Conservation (phyloP, 2,329 filamentous ascomycete genomes). For the Aspergillus glaucus region DNA sequence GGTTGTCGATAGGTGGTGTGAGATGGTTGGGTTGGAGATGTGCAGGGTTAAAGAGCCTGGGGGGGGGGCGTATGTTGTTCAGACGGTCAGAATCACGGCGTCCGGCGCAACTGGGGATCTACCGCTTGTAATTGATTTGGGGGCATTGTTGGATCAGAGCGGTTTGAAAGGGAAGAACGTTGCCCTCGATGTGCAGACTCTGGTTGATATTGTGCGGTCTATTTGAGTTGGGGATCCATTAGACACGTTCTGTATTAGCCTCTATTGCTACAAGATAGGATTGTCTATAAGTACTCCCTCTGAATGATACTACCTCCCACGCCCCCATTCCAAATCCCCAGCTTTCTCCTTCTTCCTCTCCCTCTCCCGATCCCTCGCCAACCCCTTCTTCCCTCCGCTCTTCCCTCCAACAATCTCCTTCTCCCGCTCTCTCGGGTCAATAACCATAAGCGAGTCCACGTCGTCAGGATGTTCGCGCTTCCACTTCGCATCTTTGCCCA, state of each 20-base stretch:
- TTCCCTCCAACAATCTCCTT: conserved; percentile 60
- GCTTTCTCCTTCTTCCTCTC: conserved; percentile 30
- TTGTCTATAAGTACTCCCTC: too few species aligned
- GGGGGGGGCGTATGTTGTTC: too few species aligned
- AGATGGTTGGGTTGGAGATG: neutral
- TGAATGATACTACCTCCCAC: conserved; percentile 4
- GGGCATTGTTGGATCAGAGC: too few species aligned
- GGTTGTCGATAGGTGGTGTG: neutral
- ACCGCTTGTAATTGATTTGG: too few species aligned
- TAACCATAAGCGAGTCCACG: conserved; percentile 63
- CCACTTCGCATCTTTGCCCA: conserved; percentile 87
- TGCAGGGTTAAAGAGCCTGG: neutral
- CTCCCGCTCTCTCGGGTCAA: conserved; percentile 81
- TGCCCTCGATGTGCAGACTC: too few species aligned
- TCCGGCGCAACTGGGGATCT: too few species aligned
- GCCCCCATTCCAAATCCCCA: conserved; percentile 33
- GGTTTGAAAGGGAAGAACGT: too few species aligned
- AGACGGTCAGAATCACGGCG: too few species aligned
- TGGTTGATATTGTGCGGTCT: too few species aligned
- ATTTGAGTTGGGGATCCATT: too few species aligned
- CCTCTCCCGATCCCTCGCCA: conserved; percentile 13
- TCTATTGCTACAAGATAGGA: too few species aligned
- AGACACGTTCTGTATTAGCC: too few species aligned
- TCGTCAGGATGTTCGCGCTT: conserved; percentile 88
- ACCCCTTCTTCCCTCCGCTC: conserved; percentile 39